A percentile compares a stretch with the other conserved stretches of the same genome.
Conservation (phyloP, 768 basidiomycete genomes). For the Chalciporus piperatus region DNA sequence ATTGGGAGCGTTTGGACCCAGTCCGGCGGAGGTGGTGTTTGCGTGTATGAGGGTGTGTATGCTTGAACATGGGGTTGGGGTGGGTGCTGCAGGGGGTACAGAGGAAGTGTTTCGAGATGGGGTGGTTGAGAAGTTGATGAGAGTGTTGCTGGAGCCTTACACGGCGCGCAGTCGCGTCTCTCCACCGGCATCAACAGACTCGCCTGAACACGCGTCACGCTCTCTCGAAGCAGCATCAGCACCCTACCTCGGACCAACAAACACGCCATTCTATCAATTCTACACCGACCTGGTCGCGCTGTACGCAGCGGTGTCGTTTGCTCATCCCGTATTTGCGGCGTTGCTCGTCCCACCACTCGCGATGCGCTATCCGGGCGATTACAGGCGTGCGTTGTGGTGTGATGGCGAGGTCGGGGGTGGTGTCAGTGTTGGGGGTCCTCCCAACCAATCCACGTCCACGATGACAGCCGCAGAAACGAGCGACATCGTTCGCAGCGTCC, state of each 20-base stretch:
- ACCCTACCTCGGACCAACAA: constrained; percentile 53
- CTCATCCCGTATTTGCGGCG: constrained; percentile 69
- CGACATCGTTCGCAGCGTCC: constrained; percentile 52
- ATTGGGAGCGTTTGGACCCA: constrained; percentile 33
- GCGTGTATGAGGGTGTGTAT: constrained; percentile 93
- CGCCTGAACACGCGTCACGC: constrained; percentile 10
- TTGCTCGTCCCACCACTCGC: constrained; percentile 76
- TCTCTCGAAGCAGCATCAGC: constrained; percentile 53
- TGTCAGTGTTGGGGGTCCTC: background rate
- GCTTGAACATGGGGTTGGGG: constrained; percentile 75
- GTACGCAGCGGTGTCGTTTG: constrained; percentile 91
- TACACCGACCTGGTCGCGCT: constrained; percentile 88
- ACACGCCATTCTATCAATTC: constrained; percentile 87
- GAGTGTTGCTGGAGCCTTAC: constrained; percentile 55
- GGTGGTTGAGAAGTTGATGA: constrained; percentile 58
- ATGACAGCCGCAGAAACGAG: background rate
- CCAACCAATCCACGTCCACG: background rate
- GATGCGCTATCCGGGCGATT: constrained; percentile 77
- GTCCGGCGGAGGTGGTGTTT: constrained; percentile 47
- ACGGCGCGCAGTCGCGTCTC: constrained; percentile 24
- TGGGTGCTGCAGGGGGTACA: constrained; percentile 17
- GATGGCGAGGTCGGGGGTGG: constrained; percentile 60
- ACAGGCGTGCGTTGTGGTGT: constrained; percentile 79
- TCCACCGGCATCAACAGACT: background rate
- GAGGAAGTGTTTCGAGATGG: constrained; percentile 79